Evolutionary conservation across 768 basidiomycete species (phyloP), one percentile per base, ranked within the genome.

Genomic region (Suillus placidus): DNA sequence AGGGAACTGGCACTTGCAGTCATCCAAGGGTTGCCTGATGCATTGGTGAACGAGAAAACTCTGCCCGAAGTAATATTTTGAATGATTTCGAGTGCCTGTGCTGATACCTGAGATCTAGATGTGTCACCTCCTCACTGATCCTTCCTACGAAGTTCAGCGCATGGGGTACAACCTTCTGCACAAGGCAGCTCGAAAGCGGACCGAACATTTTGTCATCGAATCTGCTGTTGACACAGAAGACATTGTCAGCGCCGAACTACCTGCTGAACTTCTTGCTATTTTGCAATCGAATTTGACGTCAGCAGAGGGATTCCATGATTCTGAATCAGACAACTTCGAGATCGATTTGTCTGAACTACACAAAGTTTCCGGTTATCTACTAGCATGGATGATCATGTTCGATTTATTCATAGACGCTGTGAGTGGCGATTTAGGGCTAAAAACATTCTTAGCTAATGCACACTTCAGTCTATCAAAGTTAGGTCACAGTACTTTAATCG

Each of bases 331-430:
- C 68, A 80, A 85, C 63, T 58, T 77, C 66, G 34, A 38, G n/a
- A 35, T 34, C 18, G 9, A 35, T 26, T 40, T 9, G 23, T 34
- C 57, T 6, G 68, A 60, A 66, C 72, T 69, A 64, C 68, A 76
- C 82, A 81, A 80, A 58, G 72, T 85, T 2, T 87, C 92, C 67
- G 88, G 89, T 4, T 85, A 87, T 67, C 78, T 97, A n/a, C 83
- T 97, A 10, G 86, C 84, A 2, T 97, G 95, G 95, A 92, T 96
- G 89, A 79, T 94, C n/a, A 74, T 89, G 1, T 90, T 97, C 67
- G 93, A 95, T 71, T 80, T 91, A 23, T 97, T 97, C 77, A 80
- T 81, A 32, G 88, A 93, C 74, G 91, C 94, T 10, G 95, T 96
- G 74, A 68, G 93, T 82, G 62, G 43, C 49, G 62, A 6, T 23